Percentiles rank a stretch among this genome's conserved stretches.
These are phyloP conservation scores for Exophiala sideris DNA, from an alignment of 2,329 filamentous ascomycete species.

Conservation along the genomic window DNA sequence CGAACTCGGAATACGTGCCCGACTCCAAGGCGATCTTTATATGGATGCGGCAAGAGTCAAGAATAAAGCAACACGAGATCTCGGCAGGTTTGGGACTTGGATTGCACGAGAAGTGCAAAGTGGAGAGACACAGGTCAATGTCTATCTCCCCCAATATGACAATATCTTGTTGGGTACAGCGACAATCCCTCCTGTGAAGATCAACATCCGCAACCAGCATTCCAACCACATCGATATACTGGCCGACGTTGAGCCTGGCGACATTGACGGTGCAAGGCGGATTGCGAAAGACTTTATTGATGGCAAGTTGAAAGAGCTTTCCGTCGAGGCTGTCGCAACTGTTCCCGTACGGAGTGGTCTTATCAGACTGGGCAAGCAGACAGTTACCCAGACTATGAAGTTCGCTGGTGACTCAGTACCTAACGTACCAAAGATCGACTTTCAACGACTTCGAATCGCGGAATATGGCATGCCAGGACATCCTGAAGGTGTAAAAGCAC, in stretches of 20 bases:
- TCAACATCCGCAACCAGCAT: conserved; percentile 74
- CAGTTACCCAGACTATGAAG: conserved; percentile 60
- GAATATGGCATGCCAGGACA: conserved; percentile 60
- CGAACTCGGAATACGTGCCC: conserved; percentile 68
- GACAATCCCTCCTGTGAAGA: conserved; percentile 67
- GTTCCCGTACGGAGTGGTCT: conserved; percentile 76
- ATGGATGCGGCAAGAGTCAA: conserved; percentile 75
- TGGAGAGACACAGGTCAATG: conserved; percentile 66
- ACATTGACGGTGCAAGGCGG: conserved; percentile 70
- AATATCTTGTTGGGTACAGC: conserved; percentile 75
- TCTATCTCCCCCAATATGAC: conserved; percentile 80
- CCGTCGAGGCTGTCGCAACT: conserved; percentile 68
- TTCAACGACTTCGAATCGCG: conserved; percentile 74
- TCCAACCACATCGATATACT: conserved; percentile 76
- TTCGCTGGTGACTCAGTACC: conserved; percentile 61
- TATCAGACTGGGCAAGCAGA: conserved; percentile 72
- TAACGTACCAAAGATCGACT: conserved; percentile 73
- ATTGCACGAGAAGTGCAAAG: conserved; percentile 74
- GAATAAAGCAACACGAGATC: conserved; percentile 65
- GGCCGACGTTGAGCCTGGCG: conserved; percentile 70
- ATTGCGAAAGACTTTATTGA: conserved; percentile 87
- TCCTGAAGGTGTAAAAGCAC: conserved; percentile 69
- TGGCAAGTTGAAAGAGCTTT: conserved; percentile 68
- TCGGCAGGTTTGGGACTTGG: conserved; percentile 77
- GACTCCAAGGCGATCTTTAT: conserved; percentile 75